Percentiles rank a stretch among this genome's conserved stretches.
Conservation (phyloP, 345 rosid genomes). For the Citrus reticulata region DNA sequence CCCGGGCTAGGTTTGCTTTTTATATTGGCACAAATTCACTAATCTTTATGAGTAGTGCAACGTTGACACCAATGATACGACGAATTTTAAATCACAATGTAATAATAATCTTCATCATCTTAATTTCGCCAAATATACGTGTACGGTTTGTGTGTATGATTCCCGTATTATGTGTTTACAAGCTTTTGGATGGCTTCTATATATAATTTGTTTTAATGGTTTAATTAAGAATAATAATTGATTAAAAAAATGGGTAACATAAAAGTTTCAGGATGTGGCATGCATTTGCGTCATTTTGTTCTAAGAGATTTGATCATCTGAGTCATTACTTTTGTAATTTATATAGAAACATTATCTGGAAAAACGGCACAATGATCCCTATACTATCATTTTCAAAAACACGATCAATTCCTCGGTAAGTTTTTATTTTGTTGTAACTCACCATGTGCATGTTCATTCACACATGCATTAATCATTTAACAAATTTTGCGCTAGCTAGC, state of each 20-base stretch:
- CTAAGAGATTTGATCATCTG: background rate
- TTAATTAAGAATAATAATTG: background rate
- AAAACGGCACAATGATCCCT: background rate
- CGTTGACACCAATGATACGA: slow-evolving; percentile 14
- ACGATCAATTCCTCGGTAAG: background rate
- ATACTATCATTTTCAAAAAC: slow-evolving; percentile 17
- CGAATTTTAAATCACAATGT: too few relatives aligned
- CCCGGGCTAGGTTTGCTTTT: slow-evolving; percentile 2
- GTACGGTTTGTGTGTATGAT: background rate
- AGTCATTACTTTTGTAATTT: slow-evolving; percentile 7
- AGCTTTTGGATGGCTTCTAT: background rate
- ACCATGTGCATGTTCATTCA: background rate
- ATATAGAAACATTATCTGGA: background rate
- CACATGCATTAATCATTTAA: too few relatives aligned
- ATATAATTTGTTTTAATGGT: background rate
- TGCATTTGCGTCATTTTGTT: background rate
- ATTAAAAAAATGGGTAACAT: background rate
- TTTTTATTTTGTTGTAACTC: background rate
- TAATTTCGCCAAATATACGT: background rate
- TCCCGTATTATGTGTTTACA: background rate
- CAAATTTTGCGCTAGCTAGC: background rate
- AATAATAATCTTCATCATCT: background rate
- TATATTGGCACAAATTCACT: slow-evolving; percentile 8
- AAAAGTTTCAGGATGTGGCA: background rate
- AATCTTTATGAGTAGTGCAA: slow-evolving; percentile 1